phyloP scores from a whole-genome alignment of 805 yeast genomes.

The Candida boleticola region DNA sequence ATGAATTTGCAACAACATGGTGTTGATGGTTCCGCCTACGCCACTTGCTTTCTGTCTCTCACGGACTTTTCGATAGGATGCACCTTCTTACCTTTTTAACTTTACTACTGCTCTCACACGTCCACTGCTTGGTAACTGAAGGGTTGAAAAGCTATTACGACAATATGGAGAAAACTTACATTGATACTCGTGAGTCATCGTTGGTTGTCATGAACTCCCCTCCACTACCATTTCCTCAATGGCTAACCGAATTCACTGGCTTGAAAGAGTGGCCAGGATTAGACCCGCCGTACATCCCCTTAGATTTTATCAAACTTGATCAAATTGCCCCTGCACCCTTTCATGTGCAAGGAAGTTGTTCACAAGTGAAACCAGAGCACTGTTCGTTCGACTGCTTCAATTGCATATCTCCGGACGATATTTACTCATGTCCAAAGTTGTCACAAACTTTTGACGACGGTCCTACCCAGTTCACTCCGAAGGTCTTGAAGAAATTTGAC shows the following conservation, averaged over 20 bases:
- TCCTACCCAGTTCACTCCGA: constrained; percentile 71
- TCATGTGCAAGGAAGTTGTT: constrained; percentile 62
- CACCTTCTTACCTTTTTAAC: too few species aligned
- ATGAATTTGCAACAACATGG: too few species aligned
- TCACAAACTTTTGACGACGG: constrained; percentile 96
- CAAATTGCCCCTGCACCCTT: constrained; percentile 46
- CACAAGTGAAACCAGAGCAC: constrained; percentile 22
- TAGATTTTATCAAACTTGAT: constrained; percentile 63
- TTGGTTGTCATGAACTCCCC: neutral
- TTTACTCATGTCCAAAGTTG: constrained; percentile 66
- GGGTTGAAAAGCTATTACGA: neutral
- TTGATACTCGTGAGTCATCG: neutral
- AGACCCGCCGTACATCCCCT: constrained; percentile 84
- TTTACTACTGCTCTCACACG: too few species aligned
- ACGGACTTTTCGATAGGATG: too few species aligned
- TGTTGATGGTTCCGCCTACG: too few species aligned
- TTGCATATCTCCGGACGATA: constrained; percentile 76
- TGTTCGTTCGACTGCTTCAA: constrained; percentile 88
- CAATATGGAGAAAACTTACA: neutral
- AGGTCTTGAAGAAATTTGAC: constrained; percentile 40
- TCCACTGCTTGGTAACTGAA: neutral
- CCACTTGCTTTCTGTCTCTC: too few species aligned
- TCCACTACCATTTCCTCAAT: constrained; percentile 61
- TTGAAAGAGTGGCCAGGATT: constrained; percentile 78
- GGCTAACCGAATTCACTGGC: constrained; percentile 79